These are phyloP conservation scores for Phymatotrichopsis omnivora DNA, from an alignment of 2,329 filamentous ascomycete species.

Conservation along the genomic window DNA sequence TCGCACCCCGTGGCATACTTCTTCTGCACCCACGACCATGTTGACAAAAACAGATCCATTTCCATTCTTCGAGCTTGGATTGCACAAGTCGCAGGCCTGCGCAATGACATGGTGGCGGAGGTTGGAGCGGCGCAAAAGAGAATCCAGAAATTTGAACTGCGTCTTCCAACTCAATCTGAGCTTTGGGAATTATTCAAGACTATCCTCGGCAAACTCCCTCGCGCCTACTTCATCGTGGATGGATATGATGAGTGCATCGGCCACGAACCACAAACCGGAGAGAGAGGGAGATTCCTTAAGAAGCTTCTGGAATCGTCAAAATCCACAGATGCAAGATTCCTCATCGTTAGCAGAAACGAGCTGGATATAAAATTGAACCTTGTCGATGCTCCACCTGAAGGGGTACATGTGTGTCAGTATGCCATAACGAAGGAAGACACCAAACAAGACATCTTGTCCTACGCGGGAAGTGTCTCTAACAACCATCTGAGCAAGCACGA, in stretches of 20 bases:
- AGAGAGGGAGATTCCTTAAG: slow-evolving; percentile 10
- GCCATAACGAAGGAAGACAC: slow-evolving; percentile 17
- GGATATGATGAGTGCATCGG: slow-evolving; percentile 24
- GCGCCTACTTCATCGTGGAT: slow-evolving; percentile 21
- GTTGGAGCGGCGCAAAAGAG: neutral
- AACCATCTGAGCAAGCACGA: neutral
- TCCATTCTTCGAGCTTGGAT: slow-evolving; percentile 24
- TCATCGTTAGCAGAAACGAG: slow-evolving; percentile 21
- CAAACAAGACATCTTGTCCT: slow-evolving; percentile 14
- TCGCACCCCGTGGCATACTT: slow-evolving; percentile 1
- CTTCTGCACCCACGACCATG: slow-evolving; percentile 4
- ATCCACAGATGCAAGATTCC: slow-evolving; percentile 9
- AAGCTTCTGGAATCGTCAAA: slow-evolving; percentile 9
- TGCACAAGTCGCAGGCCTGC: slow-evolving; percentile 12
- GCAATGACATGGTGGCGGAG: slow-evolving; percentile 8
- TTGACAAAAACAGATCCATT: neutral
- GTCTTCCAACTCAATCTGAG: too few relatives aligned
- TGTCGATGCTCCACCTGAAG: slow-evolving; percentile 1
- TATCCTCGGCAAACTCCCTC: slow-evolving; percentile 15
- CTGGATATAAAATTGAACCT: slow-evolving; percentile 14
- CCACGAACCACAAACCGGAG: neutral
- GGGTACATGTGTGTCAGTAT: slow-evolving; percentile 10
- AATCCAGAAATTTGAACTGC: slow-evolving; percentile 1
- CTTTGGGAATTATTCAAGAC: slow-evolving; percentile 19
- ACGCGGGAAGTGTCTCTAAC: slow-evolving; percentile 8